A percentile compares a stretch with the other conserved stretches of the same genome.
Conservation (phyloP, 352 stramenopile species). For the Pelagophyceae sp. region DNA sequence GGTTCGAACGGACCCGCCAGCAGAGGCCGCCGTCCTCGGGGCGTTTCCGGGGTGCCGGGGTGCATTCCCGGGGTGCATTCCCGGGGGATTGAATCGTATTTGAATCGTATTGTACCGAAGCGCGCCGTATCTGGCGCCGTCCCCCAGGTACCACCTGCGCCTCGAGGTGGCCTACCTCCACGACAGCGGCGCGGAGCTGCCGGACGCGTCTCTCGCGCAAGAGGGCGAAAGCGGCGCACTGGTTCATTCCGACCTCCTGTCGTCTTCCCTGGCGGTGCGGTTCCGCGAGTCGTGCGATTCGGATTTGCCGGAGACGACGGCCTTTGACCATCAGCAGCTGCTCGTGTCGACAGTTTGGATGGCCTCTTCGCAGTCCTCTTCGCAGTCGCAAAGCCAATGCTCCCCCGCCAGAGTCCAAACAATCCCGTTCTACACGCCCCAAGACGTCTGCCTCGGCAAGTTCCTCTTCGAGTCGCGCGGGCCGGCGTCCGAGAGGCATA, state of each 20-base stretch:
- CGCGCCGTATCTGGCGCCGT: no score
- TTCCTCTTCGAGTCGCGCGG: conserved; percentile 68
- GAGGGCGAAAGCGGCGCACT: conserved; percentile 34
- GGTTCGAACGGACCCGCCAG: no score
- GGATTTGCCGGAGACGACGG: conserved; percentile 17
- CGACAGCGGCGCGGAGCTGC: conserved; percentile 48
- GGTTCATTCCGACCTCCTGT: conserved; percentile 34
- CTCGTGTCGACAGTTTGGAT: conserved; percentile 65
- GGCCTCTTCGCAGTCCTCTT: conserved; percentile 41
- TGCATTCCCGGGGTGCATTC: no score
- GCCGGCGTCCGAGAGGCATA: no score
- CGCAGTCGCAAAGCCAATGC: no score
- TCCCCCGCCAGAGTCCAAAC: conserved; percentile 60
- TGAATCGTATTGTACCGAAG: no score
- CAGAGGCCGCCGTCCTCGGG: no score
- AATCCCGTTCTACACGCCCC: conserved; percentile 63
- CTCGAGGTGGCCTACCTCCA: conserved; percentile 86
- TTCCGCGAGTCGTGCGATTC: conserved; percentile 20
- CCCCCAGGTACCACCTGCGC: conserved; percentile 92
- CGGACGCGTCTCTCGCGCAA: conserved; percentile 28
- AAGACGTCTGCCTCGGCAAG: conserved; percentile 65
- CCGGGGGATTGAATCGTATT: no score
- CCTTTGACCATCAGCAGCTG: conserved; percentile 60
- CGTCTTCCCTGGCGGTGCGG: conserved; percentile 39
- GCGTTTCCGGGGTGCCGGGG: no score